phyloP scores from a whole-genome alignment of 257 asterid species.

The Fraxinus anomala region DNA sequence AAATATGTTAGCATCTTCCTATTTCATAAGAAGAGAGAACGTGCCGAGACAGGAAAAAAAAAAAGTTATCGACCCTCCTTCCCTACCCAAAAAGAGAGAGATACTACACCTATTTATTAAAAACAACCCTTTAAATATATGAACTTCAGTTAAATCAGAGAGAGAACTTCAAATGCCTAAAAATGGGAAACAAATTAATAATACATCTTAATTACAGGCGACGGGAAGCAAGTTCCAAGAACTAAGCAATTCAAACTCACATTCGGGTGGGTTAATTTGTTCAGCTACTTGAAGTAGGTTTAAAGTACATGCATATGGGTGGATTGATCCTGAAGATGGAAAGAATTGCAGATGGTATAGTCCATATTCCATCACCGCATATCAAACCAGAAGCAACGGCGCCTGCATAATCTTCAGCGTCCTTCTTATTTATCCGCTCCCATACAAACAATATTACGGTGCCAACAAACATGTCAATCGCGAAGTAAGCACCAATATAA shows the following conservation, averaged over 20 bases:
- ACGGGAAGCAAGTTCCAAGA: not conserved
- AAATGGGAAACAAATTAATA: not conserved
- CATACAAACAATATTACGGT: slow-evolving; percentile 48
- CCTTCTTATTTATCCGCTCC: slow-evolving; percentile 51
- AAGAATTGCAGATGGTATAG: slow-evolving; percentile 52
- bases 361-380: slow-evolving; percentile 61
- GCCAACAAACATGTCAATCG: slow-evolving; percentile 58
- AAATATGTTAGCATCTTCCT: no score
- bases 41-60: no score
- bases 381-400: slow-evolving; percentile 59
- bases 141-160: not conserved
- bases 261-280: not conserved
- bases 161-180: not conserved
- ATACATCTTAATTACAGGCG: slow-evolving; percentile 5
- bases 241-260: not conserved
- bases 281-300: slow-evolving; percentile 40
- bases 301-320: slow-evolving; percentile 55
- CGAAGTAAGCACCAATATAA: slow-evolving; percentile 57
- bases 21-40: no score
- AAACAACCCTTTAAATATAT: not conserved
- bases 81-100: not conserved
- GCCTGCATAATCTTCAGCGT: slow-evolving; percentile 48
- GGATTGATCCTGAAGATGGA: slow-evolving; percentile 53
- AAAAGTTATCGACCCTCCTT: no score
- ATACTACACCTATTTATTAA: not conserved